A percentile compares a stretch with the other conserved stretches of the same genome.
phyloP scores from a whole-genome alignment of 441 rosid genomes.

The Mallotus repandus region DNA sequence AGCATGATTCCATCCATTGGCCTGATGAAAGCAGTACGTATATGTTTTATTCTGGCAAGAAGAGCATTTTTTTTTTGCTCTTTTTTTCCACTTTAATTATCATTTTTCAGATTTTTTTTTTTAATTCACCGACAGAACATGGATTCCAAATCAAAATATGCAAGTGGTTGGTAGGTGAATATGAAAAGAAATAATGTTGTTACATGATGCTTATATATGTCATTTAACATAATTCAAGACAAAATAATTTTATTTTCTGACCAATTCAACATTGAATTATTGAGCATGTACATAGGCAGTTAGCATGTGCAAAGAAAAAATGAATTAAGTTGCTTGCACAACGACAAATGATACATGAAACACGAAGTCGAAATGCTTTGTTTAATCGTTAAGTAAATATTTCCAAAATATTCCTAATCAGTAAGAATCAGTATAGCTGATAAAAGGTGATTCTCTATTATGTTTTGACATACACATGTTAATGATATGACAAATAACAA shows the following conservation, averaged over 20 bases:
- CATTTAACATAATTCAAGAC: too few relatives aligned
- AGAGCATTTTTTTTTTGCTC: too few relatives aligned
- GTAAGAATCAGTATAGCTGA: background rate
- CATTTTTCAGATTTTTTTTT: background rate
- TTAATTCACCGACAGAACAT: background rate
- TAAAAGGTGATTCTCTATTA: too few relatives aligned
- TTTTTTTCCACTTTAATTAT: background rate
- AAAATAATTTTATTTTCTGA: background rate
- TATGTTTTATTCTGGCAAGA: too few relatives aligned
- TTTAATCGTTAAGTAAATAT: background rate
- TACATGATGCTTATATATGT: too few relatives aligned
- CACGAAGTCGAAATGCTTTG: background rate
- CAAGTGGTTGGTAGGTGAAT: background rate
- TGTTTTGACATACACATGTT: background rate
- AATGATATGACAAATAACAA: background rate
- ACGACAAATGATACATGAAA: background rate
- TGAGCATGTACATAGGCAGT: background rate
- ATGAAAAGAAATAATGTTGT: too few relatives aligned
- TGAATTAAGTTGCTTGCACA: background rate
- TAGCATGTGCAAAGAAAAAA: slow-evolving; percentile 10
- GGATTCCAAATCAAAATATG: background rate
- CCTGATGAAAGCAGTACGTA: too few relatives aligned
- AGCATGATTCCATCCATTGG: too few relatives aligned
- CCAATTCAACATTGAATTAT: background rate
- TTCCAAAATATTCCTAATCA: background rate